Percentiles rank a stretch among this genome's conserved stretches.
phyloP scores from a whole-genome alignment of 306 rosid species.

The Quercus robur region DNA sequence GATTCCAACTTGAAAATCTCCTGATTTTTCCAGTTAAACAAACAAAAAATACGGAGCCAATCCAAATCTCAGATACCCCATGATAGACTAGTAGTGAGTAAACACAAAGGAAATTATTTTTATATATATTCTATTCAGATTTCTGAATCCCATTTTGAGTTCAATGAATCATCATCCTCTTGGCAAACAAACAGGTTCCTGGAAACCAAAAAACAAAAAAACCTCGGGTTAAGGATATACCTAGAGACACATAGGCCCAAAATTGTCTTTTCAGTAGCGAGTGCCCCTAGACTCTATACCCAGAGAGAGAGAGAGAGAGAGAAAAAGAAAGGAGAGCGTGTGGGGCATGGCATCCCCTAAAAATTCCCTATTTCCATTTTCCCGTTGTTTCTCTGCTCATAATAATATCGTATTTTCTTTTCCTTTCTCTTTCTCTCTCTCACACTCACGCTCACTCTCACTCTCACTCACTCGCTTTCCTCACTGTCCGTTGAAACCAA shows the following conservation, averaged over 20 bases:
- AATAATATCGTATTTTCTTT: background rate
- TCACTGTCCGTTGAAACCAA: slow-evolving; percentile 68
- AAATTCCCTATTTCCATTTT: background rate
- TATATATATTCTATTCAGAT: no score
- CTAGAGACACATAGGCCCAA: slow-evolving; percentile 9
- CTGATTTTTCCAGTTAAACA: no score
- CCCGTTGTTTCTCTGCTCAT: slow-evolving; percentile 14
- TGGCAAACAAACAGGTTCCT: no score
- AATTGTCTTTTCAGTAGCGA: slow-evolving; percentile 25
- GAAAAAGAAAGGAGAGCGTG: slow-evolving; percentile 10
- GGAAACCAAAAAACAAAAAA: background rate
- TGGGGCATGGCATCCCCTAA: slow-evolving; percentile 21
- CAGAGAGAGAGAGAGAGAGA: background rate
- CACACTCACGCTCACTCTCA: background rate
- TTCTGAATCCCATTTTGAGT: no score
- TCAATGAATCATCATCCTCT: no score
- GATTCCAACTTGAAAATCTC: no score
- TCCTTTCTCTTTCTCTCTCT: slow-evolving; percentile 24
- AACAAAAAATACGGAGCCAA: no score
- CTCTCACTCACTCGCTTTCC: background rate
- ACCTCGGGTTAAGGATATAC: slow-evolving; percentile 21
- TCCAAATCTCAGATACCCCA: no score
- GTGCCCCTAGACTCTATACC: slow-evolving; percentile 14
- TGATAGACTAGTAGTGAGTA: no score
- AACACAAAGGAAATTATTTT: no score